These are phyloP conservation scores for Fusarium kyushuense DNA, from an alignment of 2,329 filamentous ascomycete genomes.

Conservation along the genomic window DNA sequence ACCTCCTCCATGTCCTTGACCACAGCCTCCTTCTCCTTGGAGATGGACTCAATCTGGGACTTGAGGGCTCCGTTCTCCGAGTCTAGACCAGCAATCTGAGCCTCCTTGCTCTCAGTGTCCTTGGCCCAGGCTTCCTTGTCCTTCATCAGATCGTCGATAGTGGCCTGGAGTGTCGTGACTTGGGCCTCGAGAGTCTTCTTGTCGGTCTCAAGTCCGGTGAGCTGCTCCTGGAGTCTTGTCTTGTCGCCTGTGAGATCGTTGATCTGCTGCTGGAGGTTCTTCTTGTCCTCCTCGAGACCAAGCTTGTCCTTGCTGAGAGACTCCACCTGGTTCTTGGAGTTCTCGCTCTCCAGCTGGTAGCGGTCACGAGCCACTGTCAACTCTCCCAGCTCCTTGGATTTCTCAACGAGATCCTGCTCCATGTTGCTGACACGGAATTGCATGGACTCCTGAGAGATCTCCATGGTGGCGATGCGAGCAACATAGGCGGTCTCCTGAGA, in stretches of 20 bases:
- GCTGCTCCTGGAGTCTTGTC: conserved; percentile 34
- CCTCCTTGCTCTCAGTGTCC: conserved; percentile 43
- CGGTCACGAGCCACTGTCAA: conserved; percentile 44
- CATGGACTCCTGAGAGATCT: conserved; percentile 47
- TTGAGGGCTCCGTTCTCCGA: conserved; percentile 44
- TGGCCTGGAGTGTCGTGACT: conserved; percentile 35
- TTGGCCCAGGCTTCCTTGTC: conserved; percentile 41
- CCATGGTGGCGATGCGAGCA: conserved; percentile 45
- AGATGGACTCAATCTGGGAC: conserved; percentile 39
- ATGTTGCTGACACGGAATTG: conserved; percentile 44
- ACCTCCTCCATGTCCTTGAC: conserved; percentile 40
- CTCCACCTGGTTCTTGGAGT: conserved; percentile 38
- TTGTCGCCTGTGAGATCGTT: conserved; percentile 35
- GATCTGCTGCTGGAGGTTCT: conserved; percentile 34
- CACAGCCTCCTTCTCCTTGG: conserved; percentile 45
- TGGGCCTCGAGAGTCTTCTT: conserved; percentile 42
- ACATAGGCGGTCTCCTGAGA: conserved; percentile 45
- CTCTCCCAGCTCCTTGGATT: conserved; percentile 42
- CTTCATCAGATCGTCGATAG: conserved; percentile 41
- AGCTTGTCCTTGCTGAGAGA: conserved; percentile 38
- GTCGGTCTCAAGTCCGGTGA: conserved; percentile 40
- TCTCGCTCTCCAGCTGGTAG: conserved; percentile 37
- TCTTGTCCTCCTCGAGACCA: conserved; percentile 44
- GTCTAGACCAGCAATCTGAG: conserved; percentile 40
- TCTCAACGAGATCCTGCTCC: conserved; percentile 43